Evolutionary conservation across 805 yeast genomes (phyloP).

Genomic region (Nakazawaea peltata): DNA sequence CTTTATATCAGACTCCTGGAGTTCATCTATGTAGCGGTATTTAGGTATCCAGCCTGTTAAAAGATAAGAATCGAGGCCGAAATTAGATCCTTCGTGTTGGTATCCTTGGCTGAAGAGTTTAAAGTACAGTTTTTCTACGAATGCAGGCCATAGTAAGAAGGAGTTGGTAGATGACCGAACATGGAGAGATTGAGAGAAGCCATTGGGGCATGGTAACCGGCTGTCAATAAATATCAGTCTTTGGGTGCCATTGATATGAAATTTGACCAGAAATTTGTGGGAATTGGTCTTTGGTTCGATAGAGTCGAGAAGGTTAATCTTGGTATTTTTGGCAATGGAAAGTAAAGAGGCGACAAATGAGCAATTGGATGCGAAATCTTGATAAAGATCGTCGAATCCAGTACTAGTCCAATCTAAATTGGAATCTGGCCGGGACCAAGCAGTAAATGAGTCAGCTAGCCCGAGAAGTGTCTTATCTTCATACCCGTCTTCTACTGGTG

Average conservation of each 20-base stretch:
- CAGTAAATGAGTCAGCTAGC: too few relatives aligned
- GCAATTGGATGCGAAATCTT: conserved; percentile 55
- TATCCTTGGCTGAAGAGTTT: conserved; percentile 46
- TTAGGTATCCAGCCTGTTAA: conserved; percentile 75
- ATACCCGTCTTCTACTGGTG: too few relatives aligned
- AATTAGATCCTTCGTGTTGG: conserved; percentile 65
- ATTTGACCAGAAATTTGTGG: conserved; percentile 28
- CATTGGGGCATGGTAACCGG: conserved; percentile 29
- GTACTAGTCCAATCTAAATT: conserved; percentile 1
- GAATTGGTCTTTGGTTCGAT: conserved; percentile 20
- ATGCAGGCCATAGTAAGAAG: conserved; percentile 51
- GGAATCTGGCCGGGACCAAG: too few relatives aligned
- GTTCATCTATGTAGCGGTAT: conserved; percentile 25
- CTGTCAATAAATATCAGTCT: conserved; percentile 42
- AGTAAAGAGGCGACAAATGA: conserved; percentile 67
- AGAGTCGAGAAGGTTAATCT: conserved; percentile 15
- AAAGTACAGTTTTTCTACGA: conserved; percentile 73
- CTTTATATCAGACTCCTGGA: conserved; percentile 10
- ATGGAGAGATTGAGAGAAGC: conserved; percentile 17
- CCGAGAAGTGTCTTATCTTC: too few relatives aligned
- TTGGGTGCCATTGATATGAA: conserved; percentile 44
- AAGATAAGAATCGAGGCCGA: conserved; percentile 58
- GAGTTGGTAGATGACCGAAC: conserved; percentile 28
- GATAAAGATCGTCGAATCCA: conserved; percentile 28
- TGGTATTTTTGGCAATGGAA: conserved; percentile 30